Percentiles rank a stretch among this genome's conserved stretches.
phyloP scores from a whole-genome alignment of 1,284 basidiomycete species.

The Pseudozyma pruni region DNA sequence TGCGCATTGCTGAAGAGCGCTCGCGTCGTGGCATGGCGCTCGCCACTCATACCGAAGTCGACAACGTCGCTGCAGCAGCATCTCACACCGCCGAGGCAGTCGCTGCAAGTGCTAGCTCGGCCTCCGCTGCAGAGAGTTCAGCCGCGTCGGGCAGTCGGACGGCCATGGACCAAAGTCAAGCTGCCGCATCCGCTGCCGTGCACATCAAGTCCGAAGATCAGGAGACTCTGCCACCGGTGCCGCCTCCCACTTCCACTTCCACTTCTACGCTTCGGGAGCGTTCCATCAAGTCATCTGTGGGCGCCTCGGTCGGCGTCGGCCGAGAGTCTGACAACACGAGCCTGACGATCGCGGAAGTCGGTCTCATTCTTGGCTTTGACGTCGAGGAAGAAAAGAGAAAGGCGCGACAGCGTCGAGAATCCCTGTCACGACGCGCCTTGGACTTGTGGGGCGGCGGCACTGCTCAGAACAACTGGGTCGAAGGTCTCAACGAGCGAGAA shows the following conservation, averaged over 20 bases:
- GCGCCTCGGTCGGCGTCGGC: conserved; percentile 30
- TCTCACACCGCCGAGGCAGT: background rate
- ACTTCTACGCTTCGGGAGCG: conserved; percentile 19
- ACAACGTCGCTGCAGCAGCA: background rate
- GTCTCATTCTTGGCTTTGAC: conserved; percentile 46
- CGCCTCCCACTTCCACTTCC: background rate
- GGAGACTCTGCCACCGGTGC: background rate
- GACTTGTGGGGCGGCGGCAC: no score
- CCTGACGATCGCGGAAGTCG: conserved; percentile 40
- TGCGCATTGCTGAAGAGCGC: conserved; percentile 47
- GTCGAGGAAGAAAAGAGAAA: conserved; percentile 39
- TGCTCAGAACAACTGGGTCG: background rate
- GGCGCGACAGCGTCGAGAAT: conserved; percentile 12
- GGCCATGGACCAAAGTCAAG: background rate
- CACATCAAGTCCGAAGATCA: background rate
- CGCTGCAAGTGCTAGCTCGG: background rate
- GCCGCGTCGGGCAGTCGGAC: conserved; percentile 1
- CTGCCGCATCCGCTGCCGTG: background rate
- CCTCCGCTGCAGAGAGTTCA: background rate
- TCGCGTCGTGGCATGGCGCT: conserved; percentile 37
- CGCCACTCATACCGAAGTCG: conserved; percentile 15
- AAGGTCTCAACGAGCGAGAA: conserved; percentile 4
- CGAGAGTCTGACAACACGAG: conserved; percentile 30
- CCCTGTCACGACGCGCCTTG: conserved; percentile 10
- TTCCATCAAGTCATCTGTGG: conserved; percentile 45